Base-by-base conservation (phyloP, 805 yeast species). In the Monosporozyma aerobia region DNA sequence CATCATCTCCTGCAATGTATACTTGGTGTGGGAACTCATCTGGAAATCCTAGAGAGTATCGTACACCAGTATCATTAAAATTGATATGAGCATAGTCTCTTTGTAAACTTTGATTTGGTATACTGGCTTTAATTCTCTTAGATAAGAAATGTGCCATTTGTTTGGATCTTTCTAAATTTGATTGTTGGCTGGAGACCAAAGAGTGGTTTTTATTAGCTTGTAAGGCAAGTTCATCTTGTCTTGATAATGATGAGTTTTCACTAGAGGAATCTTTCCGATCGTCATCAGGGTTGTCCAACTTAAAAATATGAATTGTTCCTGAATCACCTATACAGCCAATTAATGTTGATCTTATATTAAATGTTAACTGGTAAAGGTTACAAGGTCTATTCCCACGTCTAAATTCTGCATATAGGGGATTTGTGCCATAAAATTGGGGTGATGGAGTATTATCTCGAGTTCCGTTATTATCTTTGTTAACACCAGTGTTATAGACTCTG, bases 251-350 rank as follows among this genome's bases (percentile, higher is more conserved):
- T 9, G 43, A 39, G 11, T 39, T 23, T 39, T 22, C 43, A 19
- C 43, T 22, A 19, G 25, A 16, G 11, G 19, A 22, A 11, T 39
- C 43, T 22, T 19, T 39, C 8, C 43, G 27, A 39, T 39, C 19
- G 14, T 39, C 43, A 22, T 39, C 23, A 9, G 43, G 25, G 10
- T 39, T 39, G 5, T 39, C 81, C 51, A 89, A 65, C 51, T 86
- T 73, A 71, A 90, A 90, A 22, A 90, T 79, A 65, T 90, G 97
- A n/a, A 90, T 86, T 0, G 97, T 90, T 32, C 85, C 95, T 13
- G 95, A 85, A 37, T 89, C 81, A 41, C 92, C 84, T 3, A 90
- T 81, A 47, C 90, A 94, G n/a, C 85, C 81, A n/a, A 90, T 72
- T 51, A 83, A 73, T 1, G 75, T 73, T 47, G 85, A 77, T 52